phyloP scores from a whole-genome alignment of 495 filamentous ascomycete species.

The Xylaria intraflava region DNA sequence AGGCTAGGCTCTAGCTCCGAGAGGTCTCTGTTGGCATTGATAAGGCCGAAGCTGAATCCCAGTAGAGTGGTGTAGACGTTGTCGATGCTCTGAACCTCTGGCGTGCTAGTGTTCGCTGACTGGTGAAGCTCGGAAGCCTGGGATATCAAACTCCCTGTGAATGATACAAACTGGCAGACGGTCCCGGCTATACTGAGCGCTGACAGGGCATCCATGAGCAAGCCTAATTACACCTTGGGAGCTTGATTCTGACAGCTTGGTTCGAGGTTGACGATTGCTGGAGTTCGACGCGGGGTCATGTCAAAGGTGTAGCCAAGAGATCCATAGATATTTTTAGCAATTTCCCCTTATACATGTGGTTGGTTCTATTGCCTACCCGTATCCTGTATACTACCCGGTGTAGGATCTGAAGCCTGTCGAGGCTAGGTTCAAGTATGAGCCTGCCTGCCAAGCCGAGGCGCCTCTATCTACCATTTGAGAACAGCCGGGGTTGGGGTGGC shows the following conservation, averaged over 20 bases:
- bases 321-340: not conserved
- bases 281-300: constrained; percentile 5
- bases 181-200: constrained; percentile 25
- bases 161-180: constrained; percentile 27
- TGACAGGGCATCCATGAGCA: constrained; percentile 21
- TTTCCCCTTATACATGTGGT: not conserved
- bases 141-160: constrained; percentile 16
- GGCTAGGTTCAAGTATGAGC: not conserved
- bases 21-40: not conserved
- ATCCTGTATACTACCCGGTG: not conserved
- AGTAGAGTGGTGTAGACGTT: constrained; percentile 3
- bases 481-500: no score
- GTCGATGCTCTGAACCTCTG: constrained; percentile 15
- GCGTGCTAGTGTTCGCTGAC: constrained; percentile 13
- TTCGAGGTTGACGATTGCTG: not conserved
- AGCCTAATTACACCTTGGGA: not conserved
- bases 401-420: no score
- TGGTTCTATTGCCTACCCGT: not conserved
- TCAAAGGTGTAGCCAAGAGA: not conserved
- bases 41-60: constrained; percentile 11
- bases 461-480: no score
- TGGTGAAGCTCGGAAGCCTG: constrained; percentile 17
- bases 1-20: not conserved
- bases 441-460: constrained; percentile 1
- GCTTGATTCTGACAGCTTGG: no score